Base-by-base conservation (phyloP, 1,284 basidiomycete species). In the Ganoderma lingzhi region DNA sequence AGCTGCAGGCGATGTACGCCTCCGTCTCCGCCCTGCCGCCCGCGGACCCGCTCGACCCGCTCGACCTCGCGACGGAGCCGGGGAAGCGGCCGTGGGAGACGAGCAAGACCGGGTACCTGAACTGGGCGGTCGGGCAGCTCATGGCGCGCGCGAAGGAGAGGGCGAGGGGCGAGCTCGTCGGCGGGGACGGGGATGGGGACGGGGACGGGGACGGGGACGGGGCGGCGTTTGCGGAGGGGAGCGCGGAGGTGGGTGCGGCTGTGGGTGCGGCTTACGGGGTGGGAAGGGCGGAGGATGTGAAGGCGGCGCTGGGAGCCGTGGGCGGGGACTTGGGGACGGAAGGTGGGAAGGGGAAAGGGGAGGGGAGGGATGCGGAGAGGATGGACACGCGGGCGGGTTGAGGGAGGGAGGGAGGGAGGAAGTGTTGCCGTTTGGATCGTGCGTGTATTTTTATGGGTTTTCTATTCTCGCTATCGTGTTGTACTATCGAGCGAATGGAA, bases 21-120 rank as follows among this genome's bases (percentile, higher is more conserved):
- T 76, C 82, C 1, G 79, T 87, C 14, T 82, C 85, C 0, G 78
- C 85, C 5, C 83, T 93, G 1, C 88, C 90, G 0, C 80, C 84
- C 0, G 79, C 87, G 63, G 86, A 88, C 56, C 80, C 82, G 12
- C 64, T 73, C 8, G 80, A 83, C 4, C 79, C 85, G 15, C 76
- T 23, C 80, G 17, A 14, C n/a, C 23, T 6, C 23, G 12, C 80
- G 32, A 80, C 82, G 1, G 89, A 90, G 70, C 88, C 88, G 0
- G 89, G 90, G 8, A 93, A 92, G 78, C 85, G 90, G 12, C 84
- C 84, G 39, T 93, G 92, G 92, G 92, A 93, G 80, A 87, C 85
- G 37, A 87, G 84, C 75, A 86, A 85, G 77, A 84, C 84, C 0
- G 91, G 91, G 8, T 93, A 93, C 77, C 75, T 88, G 9, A 88